A percentile compares a stretch with the other conserved stretches of the same genome.
phyloP scores from a whole-genome alignment of 2,329 filamentous ascomycete species.

The Hymenoscyphus infarciens region DNA sequence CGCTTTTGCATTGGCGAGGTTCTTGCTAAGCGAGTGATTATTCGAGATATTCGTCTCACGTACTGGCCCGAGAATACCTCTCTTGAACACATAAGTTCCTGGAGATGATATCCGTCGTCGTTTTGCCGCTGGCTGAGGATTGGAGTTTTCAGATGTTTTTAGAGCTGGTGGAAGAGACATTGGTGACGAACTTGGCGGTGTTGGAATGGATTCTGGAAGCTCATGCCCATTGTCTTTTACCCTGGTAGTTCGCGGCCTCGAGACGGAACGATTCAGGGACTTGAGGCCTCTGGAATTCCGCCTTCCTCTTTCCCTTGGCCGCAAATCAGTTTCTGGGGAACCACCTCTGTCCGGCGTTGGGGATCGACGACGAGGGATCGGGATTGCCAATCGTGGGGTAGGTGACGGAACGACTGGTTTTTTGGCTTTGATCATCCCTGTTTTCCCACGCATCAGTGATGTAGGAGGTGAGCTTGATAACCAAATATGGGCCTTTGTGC shows the following conservation, averaged over 20 bases:
- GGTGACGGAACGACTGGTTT: background rate
- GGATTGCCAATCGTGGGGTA: background rate
- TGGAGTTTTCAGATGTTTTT: background rate
- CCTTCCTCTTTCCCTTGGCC: background rate
- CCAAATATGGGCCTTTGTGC: constrained; percentile 44
- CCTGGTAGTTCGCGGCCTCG: background rate
- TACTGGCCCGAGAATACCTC: constrained; percentile 9
- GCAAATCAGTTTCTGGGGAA: background rate
- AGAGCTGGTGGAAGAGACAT: background rate
- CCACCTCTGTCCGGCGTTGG: background rate
- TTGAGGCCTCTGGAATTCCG: background rate
- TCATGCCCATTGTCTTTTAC: background rate
- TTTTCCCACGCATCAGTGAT: constrained; percentile 23
- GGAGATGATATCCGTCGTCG: background rate
- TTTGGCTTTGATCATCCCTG: constrained; percentile 10
- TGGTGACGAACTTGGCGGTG: background rate
- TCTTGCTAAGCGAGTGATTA: constrained; percentile 5
- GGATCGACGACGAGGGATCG: background rate
- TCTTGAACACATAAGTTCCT: constrained; percentile 3
- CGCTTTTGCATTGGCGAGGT: background rate
- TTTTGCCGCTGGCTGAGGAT: background rate
- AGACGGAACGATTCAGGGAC: constrained; percentile 3
- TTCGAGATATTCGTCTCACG: constrained; percentile 5
- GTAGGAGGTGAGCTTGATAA: constrained; percentile 54
- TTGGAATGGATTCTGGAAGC: background rate